Conservation (phyloP, 2,329 filamentous ascomycete species). For the Exophiala lecanii-corni region DNA sequence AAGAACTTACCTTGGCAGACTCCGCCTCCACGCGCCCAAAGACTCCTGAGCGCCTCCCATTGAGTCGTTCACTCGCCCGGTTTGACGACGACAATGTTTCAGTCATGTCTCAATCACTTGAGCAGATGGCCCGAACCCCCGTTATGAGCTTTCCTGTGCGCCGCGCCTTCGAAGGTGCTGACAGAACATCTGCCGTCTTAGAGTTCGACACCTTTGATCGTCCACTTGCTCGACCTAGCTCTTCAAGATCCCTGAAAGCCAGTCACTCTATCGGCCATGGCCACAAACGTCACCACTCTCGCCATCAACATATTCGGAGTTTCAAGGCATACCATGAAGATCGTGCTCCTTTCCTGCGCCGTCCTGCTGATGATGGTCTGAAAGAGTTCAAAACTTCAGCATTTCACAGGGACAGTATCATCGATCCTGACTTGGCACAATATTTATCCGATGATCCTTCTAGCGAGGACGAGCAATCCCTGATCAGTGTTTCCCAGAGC, state of each 20-base stretch:
- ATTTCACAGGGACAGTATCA: slow-evolving; percentile 98
- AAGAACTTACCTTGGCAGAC: slow-evolving; percentile 44
- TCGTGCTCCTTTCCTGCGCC: slow-evolving; percentile 79
- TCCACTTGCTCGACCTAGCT: slow-evolving; percentile 77
- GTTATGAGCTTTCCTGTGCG: slow-evolving; percentile 63
- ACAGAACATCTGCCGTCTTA: slow-evolving; percentile 79
- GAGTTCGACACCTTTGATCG: slow-evolving; percentile 77
- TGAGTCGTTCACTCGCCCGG: slow-evolving; percentile 14
- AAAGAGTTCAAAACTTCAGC: slow-evolving; percentile 69
- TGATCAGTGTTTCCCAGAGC: slow-evolving; percentile 71
- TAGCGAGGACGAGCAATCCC: slow-evolving; percentile 87
- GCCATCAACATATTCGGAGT: slow-evolving; percentile 74
- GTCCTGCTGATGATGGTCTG: slow-evolving; percentile 61
- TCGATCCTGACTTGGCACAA: slow-evolving; percentile 89
- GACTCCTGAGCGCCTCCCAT: slow-evolving; percentile 20
- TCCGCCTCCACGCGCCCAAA: slow-evolving; percentile 17
- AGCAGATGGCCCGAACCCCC: slow-evolving; percentile 47
- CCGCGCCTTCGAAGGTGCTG: slow-evolving; percentile 67
- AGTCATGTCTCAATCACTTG: slow-evolving; percentile 43
- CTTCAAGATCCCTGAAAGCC: slow-evolving; percentile 81
- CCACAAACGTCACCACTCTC: slow-evolving; percentile 82
- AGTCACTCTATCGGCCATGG: slow-evolving; percentile 63
- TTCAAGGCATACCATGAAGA: slow-evolving; percentile 71
- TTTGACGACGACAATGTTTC: slow-evolving; percentile 46
- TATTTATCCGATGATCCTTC: slow-evolving; percentile 95